Percentiles rank a stretch among this genome's conserved stretches.
Conservation (phyloP, 208 protist genomes). For the Angomonas desouzai region DNA sequence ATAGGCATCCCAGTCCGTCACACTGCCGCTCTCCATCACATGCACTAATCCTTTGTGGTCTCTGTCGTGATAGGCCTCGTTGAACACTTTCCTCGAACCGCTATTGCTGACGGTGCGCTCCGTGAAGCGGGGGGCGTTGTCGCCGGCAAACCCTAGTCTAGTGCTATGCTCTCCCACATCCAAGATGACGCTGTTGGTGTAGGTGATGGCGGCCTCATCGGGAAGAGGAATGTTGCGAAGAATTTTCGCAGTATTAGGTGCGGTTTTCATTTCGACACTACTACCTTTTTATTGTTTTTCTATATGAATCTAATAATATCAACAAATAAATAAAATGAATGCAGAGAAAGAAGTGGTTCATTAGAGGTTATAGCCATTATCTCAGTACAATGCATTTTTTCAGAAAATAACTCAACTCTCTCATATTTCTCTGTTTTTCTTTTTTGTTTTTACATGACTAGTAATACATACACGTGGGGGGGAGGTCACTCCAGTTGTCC, state of each 20-base stretch:
- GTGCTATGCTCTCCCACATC: slow-evolving; percentile 86
- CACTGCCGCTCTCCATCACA: slow-evolving; percentile 62
- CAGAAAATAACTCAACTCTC: too few relatives aligned
- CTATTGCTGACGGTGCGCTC: slow-evolving; percentile 57
- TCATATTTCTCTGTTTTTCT: slow-evolving; percentile 8
- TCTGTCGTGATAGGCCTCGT: slow-evolving; percentile 43
- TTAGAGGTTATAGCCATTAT: too few relatives aligned
- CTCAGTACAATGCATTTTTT: too few relatives aligned
- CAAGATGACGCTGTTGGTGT: slow-evolving; percentile 77
- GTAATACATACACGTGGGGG: background rate
- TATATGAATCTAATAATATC: slow-evolving; percentile 11
- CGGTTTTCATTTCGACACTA: slow-evolving; percentile 62
- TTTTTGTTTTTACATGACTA: background rate
- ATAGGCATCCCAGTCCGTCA: slow-evolving; percentile 85
- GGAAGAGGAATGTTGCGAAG: slow-evolving; percentile 85
- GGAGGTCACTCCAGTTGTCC: slow-evolving; percentile 28
- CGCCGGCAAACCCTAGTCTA: slow-evolving; percentile 80
- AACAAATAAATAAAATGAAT: background rate
- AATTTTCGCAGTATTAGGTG: slow-evolving; percentile 80
- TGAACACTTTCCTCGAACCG: slow-evolving; percentile 27
- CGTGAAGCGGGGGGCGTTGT: slow-evolving; percentile 73
- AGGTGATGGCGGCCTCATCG: slow-evolving; percentile 73
- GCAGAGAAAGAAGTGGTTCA: too few relatives aligned
- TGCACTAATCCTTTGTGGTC: slow-evolving; percentile 20
- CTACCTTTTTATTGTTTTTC: slow-evolving; percentile 12